Evolutionary conservation across 306 rosid genomes (phyloP), one percentile per base, ranked within the genome.

Genomic region (Rosa chinensis): DNA sequence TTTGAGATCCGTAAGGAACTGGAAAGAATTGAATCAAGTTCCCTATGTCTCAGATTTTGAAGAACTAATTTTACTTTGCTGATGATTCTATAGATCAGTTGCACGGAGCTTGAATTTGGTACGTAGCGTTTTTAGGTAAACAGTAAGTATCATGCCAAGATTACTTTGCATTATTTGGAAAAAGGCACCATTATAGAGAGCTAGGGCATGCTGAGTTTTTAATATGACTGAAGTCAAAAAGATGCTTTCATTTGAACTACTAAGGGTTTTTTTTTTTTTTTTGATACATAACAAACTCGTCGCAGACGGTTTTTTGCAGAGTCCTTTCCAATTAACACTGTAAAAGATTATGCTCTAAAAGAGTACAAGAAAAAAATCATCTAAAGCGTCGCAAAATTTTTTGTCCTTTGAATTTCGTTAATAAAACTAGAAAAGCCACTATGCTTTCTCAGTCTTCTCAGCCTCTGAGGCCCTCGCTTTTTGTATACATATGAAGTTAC

Each of bases 351-450:
- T 74, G 52, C 62, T 9, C 48, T 18, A 49, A 70, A 81, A 21
- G 43, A 37, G 42, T 40, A 63, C 79, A 18, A 42, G 62, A 52
- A 59, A 43, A 48, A 44, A 18, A 7, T 42, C 20, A 32, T 59
- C 59, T 25, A 21, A 81, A 71, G 76, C 56, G 75, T 59, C 73
- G 73, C 92, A 91, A 89, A 89, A 91, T 58, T 39, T 68, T 43
- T 58, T 21, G 69, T 79, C 79, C 71, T 77, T 83, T 52, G 28
- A 59, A 48, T 69, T 80, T 79, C 74, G 6, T 44, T 18, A 79
- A n/a, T n/a, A n/a, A n/a, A n/a, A n/a, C n/a, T n/a, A 63, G 40
- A 82, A 48, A 81, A 79, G 72, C 85, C 78, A 77, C 68, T 66
- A 77, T 49, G 85, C 86, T 79, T 73, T 35, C 70, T 63, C 42